Evolutionary conservation across 1,284 basidiomycete genomes (phyloP).

Genomic region (Leccinum subrobustum): DNA sequence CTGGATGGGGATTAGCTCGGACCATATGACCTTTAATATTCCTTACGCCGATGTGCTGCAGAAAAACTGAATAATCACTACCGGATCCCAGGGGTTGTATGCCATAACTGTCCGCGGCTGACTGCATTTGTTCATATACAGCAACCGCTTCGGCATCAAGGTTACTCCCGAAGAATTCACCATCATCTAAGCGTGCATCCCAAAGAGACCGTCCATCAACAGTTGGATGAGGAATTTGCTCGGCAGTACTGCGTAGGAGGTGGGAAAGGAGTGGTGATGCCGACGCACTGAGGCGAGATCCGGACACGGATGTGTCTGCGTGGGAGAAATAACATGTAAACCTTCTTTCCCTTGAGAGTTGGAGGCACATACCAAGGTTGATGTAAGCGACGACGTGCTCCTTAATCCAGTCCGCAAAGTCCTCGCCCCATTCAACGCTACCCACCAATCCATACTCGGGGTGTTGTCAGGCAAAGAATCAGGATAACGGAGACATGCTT

Average conservation of each 20-base stretch:
- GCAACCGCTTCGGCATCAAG: not conserved
- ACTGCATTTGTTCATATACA: not conserved
- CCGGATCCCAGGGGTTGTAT: slow-evolving; percentile 55
- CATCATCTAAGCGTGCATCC: slow-evolving; percentile 48
- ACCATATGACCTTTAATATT: not conserved
- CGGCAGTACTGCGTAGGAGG: slow-evolving; percentile 57
- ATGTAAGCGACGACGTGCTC: slow-evolving; percentile 75
- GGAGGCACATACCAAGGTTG: slow-evolving; percentile 54
- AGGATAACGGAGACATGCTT: slow-evolving; percentile 1
- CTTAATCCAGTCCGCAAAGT: slow-evolving; percentile 71
- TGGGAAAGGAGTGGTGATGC: slow-evolving; percentile 72
- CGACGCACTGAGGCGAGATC: slow-evolving; percentile 47
- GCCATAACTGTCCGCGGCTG: not conserved
- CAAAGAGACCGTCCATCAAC: slow-evolving; percentile 40
- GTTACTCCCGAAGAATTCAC: slow-evolving; percentile 31
- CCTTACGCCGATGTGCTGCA: slow-evolving; percentile 51
- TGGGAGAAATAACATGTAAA: slow-evolving; percentile 4
- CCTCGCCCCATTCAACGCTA: slow-evolving; percentile 79
- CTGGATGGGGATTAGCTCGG: slow-evolving; percentile 29
- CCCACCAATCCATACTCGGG: slow-evolving; percentile 73
- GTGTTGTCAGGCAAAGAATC: slow-evolving; percentile 5
- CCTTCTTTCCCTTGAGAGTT: not conserved
- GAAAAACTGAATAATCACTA: slow-evolving; percentile 76
- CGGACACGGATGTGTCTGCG: slow-evolving; percentile 60
- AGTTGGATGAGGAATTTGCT: slow-evolving; percentile 58